Base-by-base conservation (phyloP, 352 stramenopile genomes). In the Phytophthora fragariaefolia region DNA sequence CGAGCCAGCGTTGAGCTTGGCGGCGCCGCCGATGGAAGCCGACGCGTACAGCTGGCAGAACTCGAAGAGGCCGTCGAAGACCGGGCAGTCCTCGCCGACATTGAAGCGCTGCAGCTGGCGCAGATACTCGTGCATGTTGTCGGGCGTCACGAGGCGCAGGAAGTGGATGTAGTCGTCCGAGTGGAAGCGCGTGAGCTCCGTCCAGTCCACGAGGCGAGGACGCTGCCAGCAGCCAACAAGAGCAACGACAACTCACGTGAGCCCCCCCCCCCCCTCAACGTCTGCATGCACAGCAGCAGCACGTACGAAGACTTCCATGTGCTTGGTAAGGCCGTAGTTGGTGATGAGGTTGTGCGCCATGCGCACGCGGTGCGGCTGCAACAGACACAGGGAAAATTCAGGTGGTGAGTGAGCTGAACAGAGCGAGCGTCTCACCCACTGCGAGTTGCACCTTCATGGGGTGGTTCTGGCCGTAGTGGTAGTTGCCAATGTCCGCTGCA, bases 111-210 rank as follows among this genome's bases (percentile, higher is more conserved):
- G 92, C 5, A 98, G 78, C 78, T 98, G 94, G 23, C 93, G 86
- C 50, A 95, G 74, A 77, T 98, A 98, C 60, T 98, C 90, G 63
- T 97, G 82, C 96, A 99, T 99, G 77, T 99, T 99, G 76, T 99
- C 97, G 20, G 98, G 98, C 22, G 97, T 99, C 54, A 99, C 97
- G 15, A 98, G 90, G 4, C 95, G 90, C 52, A 99, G 67, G 69
- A 99, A 99, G 69, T 99, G 98, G 72, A 99, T 98, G 90, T 99
- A 99, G 81, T 99, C 98, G 73, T 99, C 97, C 57, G 93, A 98
- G 82, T 99, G 98, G 75, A 99, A 99, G 47, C 96, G 90, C 27
- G 97, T 99, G 84, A 99, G 97, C 62, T 99, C 96, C 38, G 92
- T 96, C 74, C 92, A 97, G 28, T 92, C 96, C n/a, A 99, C 91